Base-by-base conservation (phyloP, 371 early-diverging fungal species). In the Chytridium lagenaria region DNA sequence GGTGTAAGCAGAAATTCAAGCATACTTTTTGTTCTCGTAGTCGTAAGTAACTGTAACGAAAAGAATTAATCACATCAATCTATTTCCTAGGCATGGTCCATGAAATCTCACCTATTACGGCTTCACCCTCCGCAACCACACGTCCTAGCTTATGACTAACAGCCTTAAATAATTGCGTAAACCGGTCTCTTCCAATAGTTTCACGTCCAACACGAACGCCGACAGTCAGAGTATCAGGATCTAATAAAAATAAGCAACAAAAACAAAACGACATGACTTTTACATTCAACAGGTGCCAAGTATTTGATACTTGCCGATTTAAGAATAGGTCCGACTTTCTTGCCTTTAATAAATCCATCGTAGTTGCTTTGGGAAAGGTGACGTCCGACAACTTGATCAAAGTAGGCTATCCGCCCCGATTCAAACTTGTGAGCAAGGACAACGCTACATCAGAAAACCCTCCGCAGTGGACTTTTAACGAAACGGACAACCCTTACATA, bases 201-300 rank as follows among this genome's bases (percentile, higher is more conserved):
- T 31, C 63, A 30, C 39, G 23, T 10, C 44, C 66, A 38, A 78
- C 66, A 1, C 68, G 40, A 23, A 68, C 57, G 2, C 74, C 82
- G 12, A 81, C 61, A 1, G 81, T 78, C 33, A 81, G 10, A 0
- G 69, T 81, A 59, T 81, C 81, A 7, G 78, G 78, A 44, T 81
- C 55, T 52, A 26, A 12, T 44, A 12, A 19, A 44, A 44, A 44
- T 44, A 19, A 19, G 44, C 19, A 44, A 19, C 44, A 44, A 44
- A 44, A 44, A 44, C 44, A 44, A 44, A 44, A 44, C 19, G 44
- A 44, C 12, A 44, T 19, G 44, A 19, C 19, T 12, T 23, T 22
- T 26, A 52, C 55, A 81, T 16, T 36, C 59, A 30, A 77, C 77
- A 2, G 77, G 79, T 15, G 71, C 63, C 0, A 50, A 38, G 66